phyloP scores from a whole-genome alignment of 805 yeast genomes.

The Sungouiozyma intestinalis region DNA sequence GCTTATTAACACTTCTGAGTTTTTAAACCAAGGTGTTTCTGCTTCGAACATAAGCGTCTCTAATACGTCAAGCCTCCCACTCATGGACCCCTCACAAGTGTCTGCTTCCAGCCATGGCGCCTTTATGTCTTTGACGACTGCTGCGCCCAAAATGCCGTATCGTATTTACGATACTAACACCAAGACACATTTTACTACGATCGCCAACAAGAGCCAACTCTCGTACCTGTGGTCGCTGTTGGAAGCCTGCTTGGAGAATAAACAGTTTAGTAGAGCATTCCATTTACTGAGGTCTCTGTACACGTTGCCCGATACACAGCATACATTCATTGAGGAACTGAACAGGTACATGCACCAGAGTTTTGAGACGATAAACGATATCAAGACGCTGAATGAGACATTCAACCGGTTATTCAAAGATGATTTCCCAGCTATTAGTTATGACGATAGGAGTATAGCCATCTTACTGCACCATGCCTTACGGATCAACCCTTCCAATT shows the following conservation, averaged over 20 bases:
- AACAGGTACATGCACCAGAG: slow-evolving; percentile 45
- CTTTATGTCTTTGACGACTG: not conserved
- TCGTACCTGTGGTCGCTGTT: slow-evolving; percentile 59
- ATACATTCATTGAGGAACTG: slow-evolving; percentile 50
- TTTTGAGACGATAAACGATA: slow-evolving; percentile 6
- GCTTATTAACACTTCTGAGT: not conserved
- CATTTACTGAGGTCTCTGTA: slow-evolving; percentile 53
- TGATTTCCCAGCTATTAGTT: slow-evolving; percentile 26
- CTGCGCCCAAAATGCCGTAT: not conserved
- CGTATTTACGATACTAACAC: not conserved
- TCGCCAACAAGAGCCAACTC: slow-evolving; percentile 40
- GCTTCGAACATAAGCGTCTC: not conserved
- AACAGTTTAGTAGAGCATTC: slow-evolving; percentile 60
- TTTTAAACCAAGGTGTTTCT: not conserved
- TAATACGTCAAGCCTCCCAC: not conserved
- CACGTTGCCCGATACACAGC: slow-evolving; percentile 33
- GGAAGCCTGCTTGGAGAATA: slow-evolving; percentile 64
- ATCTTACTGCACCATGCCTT: slow-evolving; percentile 42
- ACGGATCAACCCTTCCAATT: slow-evolving; percentile 2
- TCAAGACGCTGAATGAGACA: slow-evolving; percentile 32
- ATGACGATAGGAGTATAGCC: slow-evolving; percentile 52
- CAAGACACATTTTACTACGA: not conserved
- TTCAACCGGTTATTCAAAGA: slow-evolving; percentile 34
- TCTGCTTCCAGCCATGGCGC: not conserved
- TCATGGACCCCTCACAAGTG: not conserved